These are phyloP conservation scores for Xylaria sp. DNA, from an alignment of 2,329 filamentous ascomycete species.

Conservation along the genomic window DNA sequence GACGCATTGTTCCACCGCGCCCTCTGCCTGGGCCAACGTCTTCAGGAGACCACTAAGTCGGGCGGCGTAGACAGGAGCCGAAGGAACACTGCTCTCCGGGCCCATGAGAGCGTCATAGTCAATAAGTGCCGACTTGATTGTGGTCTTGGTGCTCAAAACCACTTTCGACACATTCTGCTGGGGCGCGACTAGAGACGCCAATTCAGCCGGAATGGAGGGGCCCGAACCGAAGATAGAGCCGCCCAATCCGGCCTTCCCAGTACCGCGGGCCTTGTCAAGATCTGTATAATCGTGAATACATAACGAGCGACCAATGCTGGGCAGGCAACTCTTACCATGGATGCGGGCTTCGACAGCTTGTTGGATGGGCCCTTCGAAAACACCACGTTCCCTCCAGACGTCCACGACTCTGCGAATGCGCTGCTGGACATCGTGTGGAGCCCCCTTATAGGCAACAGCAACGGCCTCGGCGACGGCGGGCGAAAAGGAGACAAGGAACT, in stretches of 20 bases:
- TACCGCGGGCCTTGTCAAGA: conserved; percentile 55
- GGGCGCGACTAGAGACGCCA: conserved; percentile 66
- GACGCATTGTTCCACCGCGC: conserved; percentile 81
- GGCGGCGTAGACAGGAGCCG: conserved; percentile 85
- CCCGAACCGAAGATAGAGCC: conserved; percentile 61
- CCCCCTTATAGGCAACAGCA: conserved; percentile 82
- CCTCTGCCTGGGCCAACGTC: conserved; percentile 80
- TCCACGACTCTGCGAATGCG: conserved; percentile 87
- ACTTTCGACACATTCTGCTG: conserved; percentile 72
- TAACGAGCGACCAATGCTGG: not conserved
- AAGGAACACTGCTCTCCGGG: conserved; percentile 61
- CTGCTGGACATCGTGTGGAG: conserved; percentile 75
- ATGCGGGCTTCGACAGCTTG: conserved; percentile 73
- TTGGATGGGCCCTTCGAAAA: conserved; percentile 79
- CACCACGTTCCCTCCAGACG: conserved; percentile 81
- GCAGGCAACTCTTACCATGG: conserved; percentile 54
- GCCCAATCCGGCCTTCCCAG: conserved; percentile 47
- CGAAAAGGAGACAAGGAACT: conserved; percentile 87
- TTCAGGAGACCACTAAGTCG: conserved; percentile 86
- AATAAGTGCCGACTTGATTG: conserved; percentile 64
- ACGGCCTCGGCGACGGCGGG: conserved; percentile 90
- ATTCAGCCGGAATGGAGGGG: conserved; percentile 66
- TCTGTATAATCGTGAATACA: conserved; percentile 39
- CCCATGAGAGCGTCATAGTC: conserved; percentile 84
- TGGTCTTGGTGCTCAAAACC: conserved; percentile 59